A percentile compares a stretch with the other conserved stretches of the same genome.
Conservation (phyloP, 768 basidiomycete genomes). For the Termitomyces sp. region DNA sequence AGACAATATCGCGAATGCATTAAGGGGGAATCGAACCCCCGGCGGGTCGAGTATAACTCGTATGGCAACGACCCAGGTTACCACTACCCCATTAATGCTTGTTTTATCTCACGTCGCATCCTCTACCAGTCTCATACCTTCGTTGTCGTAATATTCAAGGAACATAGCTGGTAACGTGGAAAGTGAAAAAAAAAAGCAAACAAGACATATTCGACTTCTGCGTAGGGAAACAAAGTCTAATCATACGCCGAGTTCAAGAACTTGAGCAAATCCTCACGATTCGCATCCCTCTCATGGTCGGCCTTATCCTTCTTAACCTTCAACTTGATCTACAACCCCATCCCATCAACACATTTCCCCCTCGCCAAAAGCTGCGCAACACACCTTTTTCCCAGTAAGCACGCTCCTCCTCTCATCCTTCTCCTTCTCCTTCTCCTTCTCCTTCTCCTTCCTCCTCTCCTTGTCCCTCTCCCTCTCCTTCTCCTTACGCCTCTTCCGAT, state of each 20-base stretch:
- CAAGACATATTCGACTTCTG: too few species aligned
- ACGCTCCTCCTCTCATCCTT: conserved; percentile 17
- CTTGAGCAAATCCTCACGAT: conserved; percentile 15
- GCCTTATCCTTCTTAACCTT: conserved; percentile 20
- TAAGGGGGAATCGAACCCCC: conserved; percentile 87
- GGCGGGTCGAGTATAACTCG: conserved; percentile 64
- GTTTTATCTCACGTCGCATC: too few species aligned
- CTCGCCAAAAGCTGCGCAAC: not conserved
- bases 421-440: conserved; percentile 9
- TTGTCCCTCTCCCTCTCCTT: conserved; percentile 10
- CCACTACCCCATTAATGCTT: not conserved
- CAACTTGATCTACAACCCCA: conserved; percentile 14
- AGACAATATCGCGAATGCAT: too few species aligned
- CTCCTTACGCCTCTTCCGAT: conserved; percentile 13
- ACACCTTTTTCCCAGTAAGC: conserved; percentile 18
- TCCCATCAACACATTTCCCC: not conserved
- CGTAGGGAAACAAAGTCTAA: not conserved
- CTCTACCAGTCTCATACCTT: too few species aligned
- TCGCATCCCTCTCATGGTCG: conserved; percentile 18
- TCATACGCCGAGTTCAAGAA: conserved; percentile 19
- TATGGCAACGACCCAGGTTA: not conserved
- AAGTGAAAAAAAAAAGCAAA: too few species aligned
- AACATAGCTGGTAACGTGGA: too few species aligned
- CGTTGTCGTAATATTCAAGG: too few species aligned
- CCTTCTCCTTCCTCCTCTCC: too few species aligned